Percentiles rank a stretch among this genome's conserved stretches.
Conservation (phyloP, 2,329 filamentous ascomycete species). For the Fusarium circinatum region DNA sequence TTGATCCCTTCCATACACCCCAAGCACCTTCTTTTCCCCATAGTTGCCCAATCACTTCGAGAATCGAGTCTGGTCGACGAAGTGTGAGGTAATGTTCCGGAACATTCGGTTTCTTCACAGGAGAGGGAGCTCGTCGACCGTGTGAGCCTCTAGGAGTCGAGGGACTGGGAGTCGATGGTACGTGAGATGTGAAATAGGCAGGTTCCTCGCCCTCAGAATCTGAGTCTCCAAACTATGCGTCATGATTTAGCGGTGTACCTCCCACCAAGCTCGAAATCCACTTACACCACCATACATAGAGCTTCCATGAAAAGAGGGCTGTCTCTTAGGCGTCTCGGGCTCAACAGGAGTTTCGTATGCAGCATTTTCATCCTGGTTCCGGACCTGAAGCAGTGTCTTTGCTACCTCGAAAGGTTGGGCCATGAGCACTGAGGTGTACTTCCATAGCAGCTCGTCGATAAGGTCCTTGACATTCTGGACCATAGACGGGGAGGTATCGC, state of each 20-base stretch:
- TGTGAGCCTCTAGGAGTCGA: conserved; percentile 48
- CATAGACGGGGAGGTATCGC: conserved; percentile 78
- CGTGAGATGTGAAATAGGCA: conserved; percentile 81
- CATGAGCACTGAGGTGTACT: conserved; percentile 88
- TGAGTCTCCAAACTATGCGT: conserved; percentile 59
- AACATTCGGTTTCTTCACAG: conserved; percentile 49
- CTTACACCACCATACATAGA: conserved; percentile 53
- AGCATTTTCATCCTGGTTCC: conserved; percentile 63
- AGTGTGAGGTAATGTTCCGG: conserved; percentile 73
- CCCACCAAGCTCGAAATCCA: not conserved
- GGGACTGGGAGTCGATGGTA: conserved; percentile 64
- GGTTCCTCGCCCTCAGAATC: conserved; percentile 81
- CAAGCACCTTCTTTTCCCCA: conserved; percentile 91
- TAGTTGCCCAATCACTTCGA: conserved; percentile 86
- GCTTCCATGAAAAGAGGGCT: conserved; percentile 47
- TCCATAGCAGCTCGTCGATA: conserved; percentile 87
- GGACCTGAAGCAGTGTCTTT: conserved; percentile 89
- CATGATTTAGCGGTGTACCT: conserved; percentile 39
- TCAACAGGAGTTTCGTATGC: conserved; percentile 38
- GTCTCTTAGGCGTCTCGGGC: conserved; percentile 43
- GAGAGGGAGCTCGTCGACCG: conserved; percentile 47
- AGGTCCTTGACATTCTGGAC: conserved; percentile 80
- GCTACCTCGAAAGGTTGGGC: conserved; percentile 97
- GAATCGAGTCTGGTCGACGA: conserved; percentile 80
- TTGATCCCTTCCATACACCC: conserved; percentile 95